Conservation (phyloP, 208 protist genomes). For the Trypanosomatidae sp. region DNA sequence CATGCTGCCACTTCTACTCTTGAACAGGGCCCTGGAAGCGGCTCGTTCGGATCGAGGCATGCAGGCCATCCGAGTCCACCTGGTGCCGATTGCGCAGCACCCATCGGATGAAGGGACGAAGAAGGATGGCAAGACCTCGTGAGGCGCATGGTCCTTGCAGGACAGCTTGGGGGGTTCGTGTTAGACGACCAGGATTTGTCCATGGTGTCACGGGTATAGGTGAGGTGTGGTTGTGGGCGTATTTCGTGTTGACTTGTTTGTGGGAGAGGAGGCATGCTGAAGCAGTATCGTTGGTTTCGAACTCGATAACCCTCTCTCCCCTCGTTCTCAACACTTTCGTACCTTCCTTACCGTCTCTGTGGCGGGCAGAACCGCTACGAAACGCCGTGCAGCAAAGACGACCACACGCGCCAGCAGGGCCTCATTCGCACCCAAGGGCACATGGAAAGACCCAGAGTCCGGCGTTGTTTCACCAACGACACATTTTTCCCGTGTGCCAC, state of each 20-base stretch:
- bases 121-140: not conserved
- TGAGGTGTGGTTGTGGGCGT: not conserved
- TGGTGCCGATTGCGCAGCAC: not conserved
- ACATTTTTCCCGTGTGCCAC: not conserved
- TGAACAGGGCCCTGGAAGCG: not conserved
- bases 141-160: not conserved
- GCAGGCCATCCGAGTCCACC: not conserved
- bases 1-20: not conserved
- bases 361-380: not conserved
- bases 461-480: not conserved
- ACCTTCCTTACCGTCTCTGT: not conserved
- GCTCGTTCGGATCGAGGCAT: not conserved
- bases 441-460: not conserved
- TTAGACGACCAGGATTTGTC: not conserved
- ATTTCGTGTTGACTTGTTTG: not conserved
- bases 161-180: not conserved
- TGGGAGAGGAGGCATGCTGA: not conserved
- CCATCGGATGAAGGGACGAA: not conserved
- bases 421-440: not conserved
- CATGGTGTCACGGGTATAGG: not conserved
- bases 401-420: too few relatives aligned
- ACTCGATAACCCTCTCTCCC: not conserved
- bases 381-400: not conserved
- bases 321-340: not conserved
- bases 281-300: not conserved